Base-by-base conservation (phyloP, 163 green algal genomes). In the Botryococcus braunii region DNA sequence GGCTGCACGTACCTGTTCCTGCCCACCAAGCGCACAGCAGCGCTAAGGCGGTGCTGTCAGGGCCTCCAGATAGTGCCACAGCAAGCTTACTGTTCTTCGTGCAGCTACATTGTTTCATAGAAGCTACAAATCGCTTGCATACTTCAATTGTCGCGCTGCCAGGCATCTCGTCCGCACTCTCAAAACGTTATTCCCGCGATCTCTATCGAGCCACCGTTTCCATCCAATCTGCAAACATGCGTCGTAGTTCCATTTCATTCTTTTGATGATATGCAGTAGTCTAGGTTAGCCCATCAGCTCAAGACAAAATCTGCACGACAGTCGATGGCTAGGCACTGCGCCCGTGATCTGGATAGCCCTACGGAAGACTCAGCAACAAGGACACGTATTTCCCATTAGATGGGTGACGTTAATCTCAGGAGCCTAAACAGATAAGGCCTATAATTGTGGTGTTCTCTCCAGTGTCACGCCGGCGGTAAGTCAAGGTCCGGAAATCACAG, bases 21-120 rank as follows among this genome's bases (percentile, higher is more conserved):
- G 52, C 29, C 70, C 70, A 78, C 32, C 52, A 62, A 1, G 75
- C 63, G 36, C 57, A 29, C 9, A 83, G 62, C 29, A 68, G 49
- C 5, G 73, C 77, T 7, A 84, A 50, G 0, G 69, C 78, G 8
- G 78, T 32, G 62, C 79, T 85, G 69, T 85, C 79, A 4, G 76
- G 67, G 0, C 79, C 79, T 23, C 77, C 79, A 17, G 76, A 83
- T 17, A 85, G 50, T 3, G 79, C 79, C 1, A 85, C 68, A 1
- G 73, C 79, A 7, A 85, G 32, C 4, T 38, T 61, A 23, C 60
- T 62, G 36, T 3, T 21, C 11, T 6, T 34, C n/a, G 7, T 62
- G 48, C 43, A 41, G 23, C 36, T 38, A 17, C 40, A 32, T 25
- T 32, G 29, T 27, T 43, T 57, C 66, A 65, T 48, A 41, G 57